Base-by-base conservation (phyloP, 106 monocot species). In the Dactylorhiza incarnata region DNA sequence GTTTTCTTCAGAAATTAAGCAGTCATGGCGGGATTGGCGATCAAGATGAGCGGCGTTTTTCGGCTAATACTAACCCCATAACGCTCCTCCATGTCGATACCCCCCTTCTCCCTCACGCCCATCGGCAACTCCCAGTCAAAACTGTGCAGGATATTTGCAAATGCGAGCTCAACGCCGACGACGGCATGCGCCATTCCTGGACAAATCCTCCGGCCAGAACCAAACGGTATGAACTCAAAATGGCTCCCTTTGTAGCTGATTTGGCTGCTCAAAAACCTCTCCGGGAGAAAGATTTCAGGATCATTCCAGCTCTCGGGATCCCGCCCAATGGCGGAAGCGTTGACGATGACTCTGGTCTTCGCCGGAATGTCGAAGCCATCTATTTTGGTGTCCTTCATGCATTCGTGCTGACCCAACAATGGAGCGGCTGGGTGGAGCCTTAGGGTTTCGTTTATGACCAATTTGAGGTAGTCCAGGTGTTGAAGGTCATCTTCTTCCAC, bases 41-140 rank as follows among this genome's bases (percentile, higher is more conserved):
- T 45, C 6, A 78, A 14, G 10, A 37, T 8, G 53, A 78, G 78
- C 0, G 69, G 78, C 11, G 17, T 23, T 19, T 78, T 78, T 45
- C 26, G 71, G 22, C 49, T 70, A 69, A 44, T 55, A 12, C 55
- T 20, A 0, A 78, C n/a, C 15, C 78, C 78, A 70, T 45, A 45
- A 0, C n/a, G 15, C 70, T 78, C 78, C 7, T 16, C 49, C 71
- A 71, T 78, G 19, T 78, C 71, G 1, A 78, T 44, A 0, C 71
- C 55, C 23, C 71, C 55, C 23, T 78, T 23, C 23, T 45, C 54
- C 0, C 19, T 56, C 53, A 45, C 56, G 37, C 78, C 78, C 12
- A 12, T n/a, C 5, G 78, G 78, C 22, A 78, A 48, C 13, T 71
- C 55, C 78, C 78, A 78, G 9, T 78, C 55, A 46, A 78, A 78